Conservation (phyloP, 495 filamentous ascomycete species). For the Neurospora cerealis region DNA sequence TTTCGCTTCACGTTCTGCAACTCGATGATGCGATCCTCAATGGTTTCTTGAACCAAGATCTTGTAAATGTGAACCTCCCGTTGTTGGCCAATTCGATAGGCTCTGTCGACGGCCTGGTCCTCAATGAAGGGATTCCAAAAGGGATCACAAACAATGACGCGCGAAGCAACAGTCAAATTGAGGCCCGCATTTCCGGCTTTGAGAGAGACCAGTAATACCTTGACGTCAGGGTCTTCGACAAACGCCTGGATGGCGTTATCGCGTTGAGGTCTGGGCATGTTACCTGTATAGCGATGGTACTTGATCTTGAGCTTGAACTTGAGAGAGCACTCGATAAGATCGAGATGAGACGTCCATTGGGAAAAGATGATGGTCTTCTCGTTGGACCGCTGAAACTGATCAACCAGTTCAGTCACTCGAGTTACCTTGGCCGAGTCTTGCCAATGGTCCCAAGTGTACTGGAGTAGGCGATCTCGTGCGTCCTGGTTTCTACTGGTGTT, state of each 20-base stretch:
- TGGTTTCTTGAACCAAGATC: conserved; percentile 64
- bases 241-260: conserved; percentile 67
- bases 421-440: conserved; percentile 69
- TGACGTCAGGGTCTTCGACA: conserved; percentile 50
- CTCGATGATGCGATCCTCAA: conserved; percentile 81
- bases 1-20: conserved; percentile 79
- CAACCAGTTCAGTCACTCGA: conserved; percentile 61
- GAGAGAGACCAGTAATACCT: conserved; percentile 79
- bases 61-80: conserved; percentile 70
- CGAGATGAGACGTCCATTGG: conserved; percentile 84
- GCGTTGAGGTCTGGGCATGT: conserved; percentile 60
- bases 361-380: conserved; percentile 91
- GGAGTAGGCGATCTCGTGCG: conserved; percentile 48
- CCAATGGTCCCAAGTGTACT: conserved; percentile 63
- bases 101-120: conserved; percentile 88
- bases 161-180: conserved; percentile 77
- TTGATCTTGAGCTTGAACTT: conserved; percentile 41
- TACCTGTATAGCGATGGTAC: conserved; percentile 78
- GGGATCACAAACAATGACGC: conserved; percentile 86
- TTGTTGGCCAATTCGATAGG: conserved; percentile 81
- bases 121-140: conserved; percentile 98
- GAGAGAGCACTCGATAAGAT: conserved; percentile 87
- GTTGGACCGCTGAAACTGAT: conserved; percentile 24
- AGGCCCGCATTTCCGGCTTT: conserved; percentile 88
- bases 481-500: conserved; percentile 41